phyloP scores from a whole-genome alignment of 768 basidiomycete genomes.

The Dictyophora rubrovolvata region DNA sequence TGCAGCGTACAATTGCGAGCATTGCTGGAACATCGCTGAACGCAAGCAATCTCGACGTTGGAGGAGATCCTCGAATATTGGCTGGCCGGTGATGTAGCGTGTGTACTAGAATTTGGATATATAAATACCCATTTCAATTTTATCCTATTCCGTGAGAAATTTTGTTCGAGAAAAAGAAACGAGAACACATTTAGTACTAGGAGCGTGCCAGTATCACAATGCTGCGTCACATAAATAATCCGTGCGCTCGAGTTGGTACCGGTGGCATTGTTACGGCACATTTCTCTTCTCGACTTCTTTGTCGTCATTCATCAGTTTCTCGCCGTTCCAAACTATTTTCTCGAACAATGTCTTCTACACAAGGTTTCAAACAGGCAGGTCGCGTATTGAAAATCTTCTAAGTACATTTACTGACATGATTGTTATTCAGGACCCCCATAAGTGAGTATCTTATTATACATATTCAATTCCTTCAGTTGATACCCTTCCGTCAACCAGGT shows the following conservation, averaged over 20 bases:
- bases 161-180: too few species aligned
- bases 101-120: background rate
- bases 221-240: conserved; percentile 2
- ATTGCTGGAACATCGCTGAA: conserved; percentile 29
- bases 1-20: conserved; percentile 78
- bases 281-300: background rate
- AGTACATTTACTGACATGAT: background rate
- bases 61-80: conserved; percentile 2
- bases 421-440: conserved; percentile 32
- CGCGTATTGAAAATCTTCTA: background rate
- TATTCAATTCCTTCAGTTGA: conserved; percentile 17
- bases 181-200: background rate
- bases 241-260: too few species aligned
- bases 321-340: background rate
- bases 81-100: conserved; percentile 2
- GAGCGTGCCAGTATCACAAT: background rate
- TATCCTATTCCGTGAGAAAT: background rate
- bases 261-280: background rate
- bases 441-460: conserved; percentile 28
- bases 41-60: background rate
- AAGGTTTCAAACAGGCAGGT: conserved; percentile 2
- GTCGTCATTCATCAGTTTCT: background rate
- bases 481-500: conserved; percentile 20
- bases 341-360: conserved; percentile 4
- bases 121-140: background rate